Evolutionary conservation across 805 yeast genomes (phyloP).

Genomic region (Cyberlindnera galapagoensis): DNA sequence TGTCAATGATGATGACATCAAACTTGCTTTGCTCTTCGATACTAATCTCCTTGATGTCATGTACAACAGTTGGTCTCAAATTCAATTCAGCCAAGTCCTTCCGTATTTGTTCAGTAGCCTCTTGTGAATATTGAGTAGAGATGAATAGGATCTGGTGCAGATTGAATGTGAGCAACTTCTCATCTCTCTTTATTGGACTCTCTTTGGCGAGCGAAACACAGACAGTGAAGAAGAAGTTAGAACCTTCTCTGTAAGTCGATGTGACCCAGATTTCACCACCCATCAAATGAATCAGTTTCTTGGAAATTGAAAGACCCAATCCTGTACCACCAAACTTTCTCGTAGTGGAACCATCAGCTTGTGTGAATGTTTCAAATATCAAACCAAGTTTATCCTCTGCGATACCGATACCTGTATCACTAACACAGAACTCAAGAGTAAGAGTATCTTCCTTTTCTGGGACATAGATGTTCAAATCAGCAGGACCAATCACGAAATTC

Average conservation of each 20-base stretch:
- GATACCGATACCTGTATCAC: constrained; percentile 89
- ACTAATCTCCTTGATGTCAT: constrained; percentile 50
- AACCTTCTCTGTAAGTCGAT: constrained; percentile 73
- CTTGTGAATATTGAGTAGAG: constrained; percentile 52
- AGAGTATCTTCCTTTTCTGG: constrained; percentile 27
- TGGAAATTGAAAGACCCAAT: constrained; percentile 80
- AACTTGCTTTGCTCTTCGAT: constrained; percentile 47
- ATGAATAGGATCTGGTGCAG: constrained; percentile 66
- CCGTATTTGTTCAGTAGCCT: constrained; percentile 44
- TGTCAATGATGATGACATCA: constrained; percentile 79
- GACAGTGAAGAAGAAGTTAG: constrained; percentile 76
- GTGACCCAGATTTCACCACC: constrained; percentile 94
- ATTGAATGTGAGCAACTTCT: constrained; percentile 64
- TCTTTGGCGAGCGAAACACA: constrained; percentile 65
- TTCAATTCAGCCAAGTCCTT: constrained; percentile 47
- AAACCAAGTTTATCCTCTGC: constrained; percentile 78
- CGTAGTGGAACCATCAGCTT: constrained; percentile 91
- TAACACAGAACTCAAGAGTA: constrained; percentile 72
- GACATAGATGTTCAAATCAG: constrained; percentile 17
- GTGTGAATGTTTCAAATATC: constrained; percentile 86
- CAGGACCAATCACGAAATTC: constrained; percentile 23
- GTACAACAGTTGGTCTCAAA: constrained; percentile 55
- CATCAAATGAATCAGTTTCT: constrained; percentile 82
- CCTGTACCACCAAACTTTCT: constrained; percentile 94
- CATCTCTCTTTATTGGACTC: constrained; percentile 56